phyloP scores from a whole-genome alignment of 1,284 basidiomycete species.

The Fomitopsis betulina region DNA sequence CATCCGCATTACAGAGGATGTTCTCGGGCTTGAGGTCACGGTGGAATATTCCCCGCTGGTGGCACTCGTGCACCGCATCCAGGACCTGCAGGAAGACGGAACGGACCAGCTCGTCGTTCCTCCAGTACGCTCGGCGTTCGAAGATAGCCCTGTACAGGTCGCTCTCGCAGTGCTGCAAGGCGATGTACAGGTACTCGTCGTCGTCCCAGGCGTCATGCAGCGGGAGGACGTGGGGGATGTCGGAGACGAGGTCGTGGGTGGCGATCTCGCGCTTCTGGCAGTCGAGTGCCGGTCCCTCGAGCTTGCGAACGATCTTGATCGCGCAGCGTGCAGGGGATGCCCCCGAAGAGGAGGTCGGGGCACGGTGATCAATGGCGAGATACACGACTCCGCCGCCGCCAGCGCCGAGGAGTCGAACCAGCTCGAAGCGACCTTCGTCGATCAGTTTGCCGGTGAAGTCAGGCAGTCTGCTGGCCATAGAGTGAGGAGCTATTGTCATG shows the following conservation, averaged over 20 bases:
- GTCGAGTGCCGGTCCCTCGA: constrained; percentile 30
- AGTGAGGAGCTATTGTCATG: not conserved
- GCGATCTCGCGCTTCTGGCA: constrained; percentile 42
- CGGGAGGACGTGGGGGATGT: constrained; percentile 48
- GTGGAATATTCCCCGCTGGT: constrained; percentile 55
- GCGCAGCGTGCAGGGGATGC: constrained; percentile 15
- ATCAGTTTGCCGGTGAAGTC: constrained; percentile 54
- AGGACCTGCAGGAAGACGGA: constrained; percentile 53
- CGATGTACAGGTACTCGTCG: constrained; percentile 51
- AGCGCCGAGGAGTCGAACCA: constrained; percentile 70
- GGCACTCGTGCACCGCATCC: constrained; percentile 57
- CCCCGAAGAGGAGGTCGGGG: not conserved
- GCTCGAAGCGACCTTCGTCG: constrained; percentile 72
- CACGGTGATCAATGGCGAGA: constrained; percentile 63
- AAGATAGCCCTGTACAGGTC: constrained; percentile 61
- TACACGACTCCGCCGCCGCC: constrained; percentile 94
- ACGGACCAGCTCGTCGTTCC: constrained; percentile 44
- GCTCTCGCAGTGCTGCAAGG: constrained; percentile 60
- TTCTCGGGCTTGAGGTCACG: constrained; percentile 74
- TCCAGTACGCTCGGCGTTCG: constrained; percentile 38
- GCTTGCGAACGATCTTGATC: constrained; percentile 26
- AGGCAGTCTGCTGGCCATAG: not conserved
- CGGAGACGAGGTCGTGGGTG: constrained; percentile 46
- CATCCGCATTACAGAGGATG: constrained; percentile 46
- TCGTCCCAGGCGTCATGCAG: constrained; percentile 58